Percentiles rank a stretch among this genome's conserved stretches.
phyloP scores from a whole-genome alignment of 352 stramenopile species.

The Pilasporangium apinafurcum region DNA sequence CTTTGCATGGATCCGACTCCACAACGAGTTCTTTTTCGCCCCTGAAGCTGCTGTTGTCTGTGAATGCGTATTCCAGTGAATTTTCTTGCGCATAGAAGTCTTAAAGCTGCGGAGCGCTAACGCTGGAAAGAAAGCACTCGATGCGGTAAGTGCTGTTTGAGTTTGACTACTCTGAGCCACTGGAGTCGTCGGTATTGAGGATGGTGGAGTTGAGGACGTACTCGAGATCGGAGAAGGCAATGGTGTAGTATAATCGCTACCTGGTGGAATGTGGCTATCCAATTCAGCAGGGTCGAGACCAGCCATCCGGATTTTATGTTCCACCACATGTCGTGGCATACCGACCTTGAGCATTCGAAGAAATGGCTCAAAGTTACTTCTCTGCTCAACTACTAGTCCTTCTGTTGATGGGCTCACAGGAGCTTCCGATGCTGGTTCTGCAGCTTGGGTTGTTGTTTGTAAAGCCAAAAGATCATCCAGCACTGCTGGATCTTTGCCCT shows the following conservation, averaged over 20 bases:
- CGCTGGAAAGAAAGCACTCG: slow-evolving; percentile 5
- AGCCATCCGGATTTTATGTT: slow-evolving; percentile 41
- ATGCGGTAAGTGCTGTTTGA: slow-evolving; percentile 2
- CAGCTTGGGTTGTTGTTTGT: too few relatives aligned
- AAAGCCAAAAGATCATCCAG: slow-evolving; percentile 53
- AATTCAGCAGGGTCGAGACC: slow-evolving; percentile 25
- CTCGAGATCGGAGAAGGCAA: background rate
- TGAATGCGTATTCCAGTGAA: slow-evolving; percentile 61
- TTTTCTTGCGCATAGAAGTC: slow-evolving; percentile 63
- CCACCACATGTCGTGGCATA: slow-evolving; percentile 28
- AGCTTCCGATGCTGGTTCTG: too few relatives aligned
- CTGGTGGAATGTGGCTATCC: background rate
- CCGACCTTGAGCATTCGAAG: slow-evolving; percentile 52
- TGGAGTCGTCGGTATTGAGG: slow-evolving; percentile 6
- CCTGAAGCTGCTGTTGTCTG: slow-evolving; percentile 16
- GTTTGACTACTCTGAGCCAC: slow-evolving; percentile 3
- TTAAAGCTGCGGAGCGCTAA: slow-evolving; percentile 41
- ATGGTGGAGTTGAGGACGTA: slow-evolving; percentile 3
- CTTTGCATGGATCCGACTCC: slow-evolving; percentile 22
- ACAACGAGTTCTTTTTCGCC: slow-evolving; percentile 66
- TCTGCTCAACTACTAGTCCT: too few relatives aligned
- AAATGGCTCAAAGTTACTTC: too few relatives aligned
- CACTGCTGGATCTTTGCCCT: slow-evolving; percentile 56
- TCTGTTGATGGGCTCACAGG: too few relatives aligned
- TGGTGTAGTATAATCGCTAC: background rate